These are phyloP conservation scores for Recurvomyces mirabilis DNA, from an alignment of 495 filamentous ascomycete species.

Conservation along the genomic window DNA sequence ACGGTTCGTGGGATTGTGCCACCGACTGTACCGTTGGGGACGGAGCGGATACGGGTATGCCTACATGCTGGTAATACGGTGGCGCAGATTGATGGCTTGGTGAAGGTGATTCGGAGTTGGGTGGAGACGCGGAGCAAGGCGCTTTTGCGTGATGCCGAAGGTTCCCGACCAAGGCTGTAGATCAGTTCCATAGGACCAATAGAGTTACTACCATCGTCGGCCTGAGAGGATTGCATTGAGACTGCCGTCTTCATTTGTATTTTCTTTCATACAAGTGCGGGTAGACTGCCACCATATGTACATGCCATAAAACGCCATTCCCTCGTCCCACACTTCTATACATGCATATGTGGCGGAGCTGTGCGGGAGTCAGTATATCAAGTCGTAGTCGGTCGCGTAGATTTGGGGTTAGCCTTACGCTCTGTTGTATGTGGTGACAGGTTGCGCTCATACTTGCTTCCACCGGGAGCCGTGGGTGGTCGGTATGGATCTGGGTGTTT, in stretches of 20 bases:
- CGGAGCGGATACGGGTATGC: slow-evolving; percentile 42
- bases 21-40: slow-evolving; percentile 44
- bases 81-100: slow-evolving; percentile 35
- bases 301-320: neutral
- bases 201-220: too few relatives aligned
- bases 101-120: slow-evolving; percentile 36
- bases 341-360: slow-evolving; percentile 9
- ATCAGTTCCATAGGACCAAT: too few relatives aligned
- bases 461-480: slow-evolving; percentile 83
- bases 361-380: neutral
- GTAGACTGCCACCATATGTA: slow-evolving; percentile 7
- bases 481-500: slow-evolving; percentile 93
- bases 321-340: slow-evolving; percentile 1
- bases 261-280: neutral
- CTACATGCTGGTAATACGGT: slow-evolving; percentile 43
- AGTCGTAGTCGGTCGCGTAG: neutral
- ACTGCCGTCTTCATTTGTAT: too few relatives aligned
- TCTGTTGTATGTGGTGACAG: slow-evolving; percentile 65
- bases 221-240: too few relatives aligned
- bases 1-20: slow-evolving; percentile 45
- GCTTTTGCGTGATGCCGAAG: neutral
- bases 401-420: slow-evolving; percentile 43
- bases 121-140: slow-evolving; percentile 8
- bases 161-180: neutral
- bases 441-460: slow-evolving; percentile 95